A percentile compares a stretch with the other conserved stretches of the same genome.
Evolutionary conservation across 106 monocot genomes (phyloP).

Genomic region (Allium sativum): DNA sequence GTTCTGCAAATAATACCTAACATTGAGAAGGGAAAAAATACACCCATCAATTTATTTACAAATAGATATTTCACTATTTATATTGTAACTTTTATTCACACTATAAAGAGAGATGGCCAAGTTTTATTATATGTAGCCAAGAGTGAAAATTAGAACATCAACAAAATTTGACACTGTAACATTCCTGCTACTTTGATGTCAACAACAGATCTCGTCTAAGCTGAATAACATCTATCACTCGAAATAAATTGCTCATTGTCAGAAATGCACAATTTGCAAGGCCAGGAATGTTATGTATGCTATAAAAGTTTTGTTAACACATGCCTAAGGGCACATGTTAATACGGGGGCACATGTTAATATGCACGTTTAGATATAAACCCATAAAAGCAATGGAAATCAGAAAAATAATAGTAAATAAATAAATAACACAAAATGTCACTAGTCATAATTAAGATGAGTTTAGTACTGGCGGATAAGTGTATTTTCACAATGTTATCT

Average conservation of each 20-base stretch:
- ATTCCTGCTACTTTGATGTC: neutral
- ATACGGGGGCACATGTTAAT: too few relatives aligned
- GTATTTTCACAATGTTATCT: neutral
- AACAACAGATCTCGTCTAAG: too few relatives aligned
- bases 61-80: neutral
- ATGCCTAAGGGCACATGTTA: too few relatives aligned
- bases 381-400: too few relatives aligned
- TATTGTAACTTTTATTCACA: neutral
- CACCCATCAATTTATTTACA: neutral
- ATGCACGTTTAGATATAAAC: too few relatives aligned
- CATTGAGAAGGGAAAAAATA: constrained; percentile 3
- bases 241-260: neutral
- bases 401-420: too few relatives aligned
- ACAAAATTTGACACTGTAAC: neutral
- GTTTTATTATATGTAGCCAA: neutral
- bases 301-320: neutral
- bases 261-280: neutral
- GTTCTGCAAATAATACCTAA: constrained; percentile 83
- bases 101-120: neutral
- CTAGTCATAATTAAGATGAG: neutral
- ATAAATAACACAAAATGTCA: too few relatives aligned
- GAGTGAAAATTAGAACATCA: neutral
- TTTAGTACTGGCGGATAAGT: neutral
- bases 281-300: neutral
- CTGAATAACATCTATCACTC: too few relatives aligned